Percentiles rank a stretch among this genome's conserved stretches.
Conservation (phyloP, 306 rosid species). For the apple (Malus domestica) region ASM211411v1 NC_041797.1:28278501-28279000, state of each 20-base stretch:
- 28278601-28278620: conserved; percentile 54
- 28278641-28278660: conserved; percentile 66
- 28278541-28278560: conserved; percentile 18
- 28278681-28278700: conserved; percentile 65
- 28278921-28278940: not conserved
- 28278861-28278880: conserved; percentile 12
- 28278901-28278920: not conserved
- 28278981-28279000: no score
- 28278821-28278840: not conserved
- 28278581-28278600: conserved; percentile 87
- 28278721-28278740: not conserved
- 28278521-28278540: conserved; percentile 23
- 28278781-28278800: not conserved
- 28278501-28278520: conserved; percentile 55
- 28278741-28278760: no score
- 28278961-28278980: no score
- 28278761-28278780: not conserved
- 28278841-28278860: not conserved
- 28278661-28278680: conserved; percentile 38
- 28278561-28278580: conserved; percentile 44
- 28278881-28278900: conserved; percentile 10
- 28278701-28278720: conserved; percentile 7
- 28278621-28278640: conserved; percentile 40
- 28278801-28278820: not conserved
- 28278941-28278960: not conserved